Evolutionary conservation across 108 stramenopile species (phyloP).

Genomic region (Skeletonema marinoi): DNA sequence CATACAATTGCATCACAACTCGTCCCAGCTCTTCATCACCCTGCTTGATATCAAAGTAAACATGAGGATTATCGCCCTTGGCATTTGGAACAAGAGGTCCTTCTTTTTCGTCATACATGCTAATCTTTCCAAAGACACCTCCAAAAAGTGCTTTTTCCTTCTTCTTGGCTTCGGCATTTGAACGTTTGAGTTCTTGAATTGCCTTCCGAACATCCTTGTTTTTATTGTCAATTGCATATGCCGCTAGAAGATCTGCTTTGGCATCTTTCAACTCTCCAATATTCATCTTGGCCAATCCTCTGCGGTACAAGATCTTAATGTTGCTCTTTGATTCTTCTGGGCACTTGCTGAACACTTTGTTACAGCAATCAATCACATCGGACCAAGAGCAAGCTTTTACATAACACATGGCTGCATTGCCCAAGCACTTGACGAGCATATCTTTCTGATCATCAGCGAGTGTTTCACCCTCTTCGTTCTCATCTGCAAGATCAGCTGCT

Average conservation of each 20-base stretch:
- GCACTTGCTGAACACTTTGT: slow-evolving; percentile 80
- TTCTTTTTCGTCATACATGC: slow-evolving; percentile 94
- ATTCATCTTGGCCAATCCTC: slow-evolving; percentile 80
- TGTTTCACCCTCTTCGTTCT: slow-evolving; percentile 74
- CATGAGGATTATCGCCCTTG: slow-evolving; percentile 88
- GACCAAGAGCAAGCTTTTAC: slow-evolving; percentile 83
- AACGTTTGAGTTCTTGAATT: slow-evolving; percentile 77
- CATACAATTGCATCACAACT: slow-evolving; percentile 90
- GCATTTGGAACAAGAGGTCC: slow-evolving; percentile 70
- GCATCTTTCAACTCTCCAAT: slow-evolving; percentile 89
- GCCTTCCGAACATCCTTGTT: slow-evolving; percentile 94
- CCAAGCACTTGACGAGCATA: slow-evolving; percentile 77
- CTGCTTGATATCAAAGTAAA: slow-evolving; percentile 90
- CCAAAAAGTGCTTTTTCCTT: slow-evolving; percentile 93
- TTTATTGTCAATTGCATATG: slow-evolving; percentile 81
- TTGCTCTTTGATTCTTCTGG: slow-evolving; percentile 65
- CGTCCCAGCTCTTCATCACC: slow-evolving; percentile 83
- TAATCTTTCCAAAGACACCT: slow-evolving; percentile 87
- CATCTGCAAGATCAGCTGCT: slow-evolving; percentile 80
- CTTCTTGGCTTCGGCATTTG: slow-evolving; percentile 64
- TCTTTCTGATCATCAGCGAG: slow-evolving; percentile 72
- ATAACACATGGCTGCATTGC: slow-evolving; percentile 94
- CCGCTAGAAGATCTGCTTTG: slow-evolving; percentile 89
- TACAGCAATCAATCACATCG: slow-evolving; percentile 75
- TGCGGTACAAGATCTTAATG: slow-evolving; percentile 91